These are phyloP conservation scores for Actinomortierella ambigua DNA, from an alignment of 371 early-diverging fungal genomes.

Conservation along the genomic window DNA sequence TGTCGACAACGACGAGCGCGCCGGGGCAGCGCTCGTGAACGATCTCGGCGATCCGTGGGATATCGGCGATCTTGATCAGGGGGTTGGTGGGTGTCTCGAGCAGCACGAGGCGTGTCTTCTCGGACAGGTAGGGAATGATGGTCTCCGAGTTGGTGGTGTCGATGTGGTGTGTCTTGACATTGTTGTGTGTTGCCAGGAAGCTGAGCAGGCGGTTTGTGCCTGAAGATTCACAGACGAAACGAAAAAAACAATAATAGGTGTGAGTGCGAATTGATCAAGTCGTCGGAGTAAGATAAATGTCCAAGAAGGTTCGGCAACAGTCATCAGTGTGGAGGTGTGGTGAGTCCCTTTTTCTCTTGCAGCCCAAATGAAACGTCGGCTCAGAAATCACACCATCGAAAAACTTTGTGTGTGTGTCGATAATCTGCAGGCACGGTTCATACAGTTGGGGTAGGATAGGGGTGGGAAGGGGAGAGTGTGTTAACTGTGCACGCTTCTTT, in stretches of 20 bases:
- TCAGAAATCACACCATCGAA: neutral
- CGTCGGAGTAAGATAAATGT: too few relatives aligned
- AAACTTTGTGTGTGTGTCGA: neutral
- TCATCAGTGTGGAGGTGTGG: too few relatives aligned
- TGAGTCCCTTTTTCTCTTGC: too few relatives aligned
- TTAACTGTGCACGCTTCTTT: neutral
- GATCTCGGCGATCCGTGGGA: constrained; percentile 70
- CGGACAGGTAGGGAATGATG: constrained; percentile 64
- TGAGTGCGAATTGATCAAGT: too few relatives aligned
- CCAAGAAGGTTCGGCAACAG: too few relatives aligned
- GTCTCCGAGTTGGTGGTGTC: constrained; percentile 76
- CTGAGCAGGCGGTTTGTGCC: constrained; percentile 86
- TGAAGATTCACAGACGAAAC: constrained; percentile 11
- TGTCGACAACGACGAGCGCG: constrained; percentile 89
- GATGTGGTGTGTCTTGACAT: constrained; percentile 81
- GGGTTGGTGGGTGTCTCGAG: constrained; percentile 95
- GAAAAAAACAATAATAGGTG: neutral
- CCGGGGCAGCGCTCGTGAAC: constrained; percentile 73
- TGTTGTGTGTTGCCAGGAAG: constrained; percentile 69
- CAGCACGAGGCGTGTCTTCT: constrained; percentile 82
- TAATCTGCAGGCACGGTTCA: too few relatives aligned
- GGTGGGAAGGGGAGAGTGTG: too few relatives aligned
- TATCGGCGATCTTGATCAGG: constrained; percentile 83
- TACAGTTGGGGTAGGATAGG: too few relatives aligned
- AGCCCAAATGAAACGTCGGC: neutral